Evolutionary conservation across 371 early-diverging fungal genomes (phyloP).

Genomic region (Actinomucor elegans): DNA sequence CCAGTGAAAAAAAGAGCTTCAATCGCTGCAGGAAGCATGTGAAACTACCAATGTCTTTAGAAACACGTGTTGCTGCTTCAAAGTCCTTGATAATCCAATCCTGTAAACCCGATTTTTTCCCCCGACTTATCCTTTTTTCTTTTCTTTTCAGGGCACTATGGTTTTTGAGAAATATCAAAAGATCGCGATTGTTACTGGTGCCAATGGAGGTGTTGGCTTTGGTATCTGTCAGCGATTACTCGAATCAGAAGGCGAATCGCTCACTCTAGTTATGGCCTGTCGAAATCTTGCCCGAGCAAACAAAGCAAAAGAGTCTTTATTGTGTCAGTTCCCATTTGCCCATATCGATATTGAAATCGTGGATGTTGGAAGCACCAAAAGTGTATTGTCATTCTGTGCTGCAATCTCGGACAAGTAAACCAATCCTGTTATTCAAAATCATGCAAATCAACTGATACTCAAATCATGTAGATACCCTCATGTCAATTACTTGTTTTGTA

Average conservation of each 20-base stretch:
- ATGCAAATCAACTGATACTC: too few species aligned
- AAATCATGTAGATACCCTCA: constrained; percentile 32
- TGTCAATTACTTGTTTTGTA: constrained; percentile 74
- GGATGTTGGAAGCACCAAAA: constrained; percentile 54
- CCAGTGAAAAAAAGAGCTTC: too few species aligned
- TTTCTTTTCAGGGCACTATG: constrained; percentile 4
- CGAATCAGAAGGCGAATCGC: constrained; percentile 23
- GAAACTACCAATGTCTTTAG: too few species aligned
- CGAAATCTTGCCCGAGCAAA: constrained; percentile 64
- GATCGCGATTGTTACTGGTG: constrained; percentile 64
- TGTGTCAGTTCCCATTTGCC: constrained; percentile 42
- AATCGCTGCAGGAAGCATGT: too few species aligned
- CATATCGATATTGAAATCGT: constrained; percentile 48
- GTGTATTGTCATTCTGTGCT: constrained; percentile 40
- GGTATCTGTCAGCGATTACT: constrained; percentile 70
- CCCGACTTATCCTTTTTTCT: background rate
- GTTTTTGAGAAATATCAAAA: constrained; percentile 14
- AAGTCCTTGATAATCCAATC: too few species aligned
- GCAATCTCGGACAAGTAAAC: constrained; percentile 27
- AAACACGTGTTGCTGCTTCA: too few species aligned
- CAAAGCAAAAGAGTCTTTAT: constrained; percentile 53
- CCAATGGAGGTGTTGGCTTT: constrained; percentile 76
- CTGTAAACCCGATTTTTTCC: too few species aligned
- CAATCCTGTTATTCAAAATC: too few species aligned
- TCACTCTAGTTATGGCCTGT: constrained; percentile 74